Evolutionary conservation across 768 basidiomycete genomes (phyloP).

Genomic region (Sporobolomyces pararoseus): DNA sequence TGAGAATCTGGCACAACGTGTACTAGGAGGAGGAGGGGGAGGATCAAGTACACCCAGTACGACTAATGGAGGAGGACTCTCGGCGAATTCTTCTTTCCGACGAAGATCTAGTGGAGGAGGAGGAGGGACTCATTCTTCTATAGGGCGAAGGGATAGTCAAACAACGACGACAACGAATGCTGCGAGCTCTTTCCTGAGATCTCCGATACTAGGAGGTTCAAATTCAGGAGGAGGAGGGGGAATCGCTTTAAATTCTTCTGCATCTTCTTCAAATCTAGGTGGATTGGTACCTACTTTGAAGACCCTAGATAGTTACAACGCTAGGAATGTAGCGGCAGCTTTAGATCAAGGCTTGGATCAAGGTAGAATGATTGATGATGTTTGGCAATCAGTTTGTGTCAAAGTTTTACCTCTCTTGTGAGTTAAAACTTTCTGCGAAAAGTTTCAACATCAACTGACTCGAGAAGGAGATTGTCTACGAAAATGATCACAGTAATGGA

Average conservation of each 20-base stretch:
- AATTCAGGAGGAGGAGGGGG: neutral
- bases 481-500: conserved; percentile 46
- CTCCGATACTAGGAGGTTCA: neutral
- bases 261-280: neutral
- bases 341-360: conserved; percentile 23
- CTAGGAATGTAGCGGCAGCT: conserved; percentile 30
- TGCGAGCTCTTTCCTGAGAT: neutral
- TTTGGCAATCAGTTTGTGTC: conserved; percentile 44
- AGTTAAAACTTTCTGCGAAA: conserved; percentile 10
- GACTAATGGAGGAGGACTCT: conserved; percentile 2
- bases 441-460: too few species aligned
- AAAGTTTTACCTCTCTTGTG: conserved; percentile 44
- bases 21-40: neutral
- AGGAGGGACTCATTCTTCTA: neutral
- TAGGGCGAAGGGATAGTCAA: neutral
- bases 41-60: too few species aligned
- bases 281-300: conserved; percentile 11
- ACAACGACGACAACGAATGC: too few species aligned
- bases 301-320: conserved; percentile 21
- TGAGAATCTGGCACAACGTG: neutral
- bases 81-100: conserved; percentile 1
- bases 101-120: conserved; percentile 5
- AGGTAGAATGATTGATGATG: conserved; percentile 37
- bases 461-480: too few species aligned
- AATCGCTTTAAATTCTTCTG: too few species aligned